Evolutionary conservation across 2,329 filamentous ascomycete genomes (phyloP), one percentile per base, ranked within the genome.

Genomic region (Ophiosphaerella korrae): DNA sequence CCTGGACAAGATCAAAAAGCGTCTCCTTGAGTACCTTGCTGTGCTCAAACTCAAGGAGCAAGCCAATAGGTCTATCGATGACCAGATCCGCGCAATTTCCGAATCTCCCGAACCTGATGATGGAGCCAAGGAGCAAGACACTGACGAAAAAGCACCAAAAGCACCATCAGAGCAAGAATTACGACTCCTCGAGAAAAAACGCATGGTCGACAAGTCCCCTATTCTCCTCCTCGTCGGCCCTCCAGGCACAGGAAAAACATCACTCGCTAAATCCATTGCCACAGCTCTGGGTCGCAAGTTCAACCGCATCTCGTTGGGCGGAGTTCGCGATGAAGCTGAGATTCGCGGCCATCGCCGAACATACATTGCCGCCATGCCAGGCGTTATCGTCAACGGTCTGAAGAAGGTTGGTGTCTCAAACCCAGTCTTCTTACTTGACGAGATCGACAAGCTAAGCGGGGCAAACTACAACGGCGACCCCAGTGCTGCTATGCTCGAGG

Each of bases 281-380:
- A 90, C 90, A 13, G 92, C 94, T 1, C 82, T 99, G 9, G 93
- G 93, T 13, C 87, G 94, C 57, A 96, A 97, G 73, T 99, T 99
- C 74, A 93, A 99, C 74, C 87, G 94, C 39, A 97, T 99, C 64
- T 97, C 94, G 3, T 86, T 99, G 3, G 94, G 94, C 53, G 94
- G 94, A 62, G 93, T 99, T 3, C 83, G 94, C 47, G 94, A 99
- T 66, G 94, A 99, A 74, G 94, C 94, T 13, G 94, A 99, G 76
- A 97, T 99, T 53, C 85, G 94, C 52, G 94, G 94, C 8, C 94
- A 99, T 74, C 84, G 94, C 48, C 84, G 94, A 62, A 99, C 94
- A 0, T 99, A 99, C 69, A 94, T 99, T 51, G 94, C 94, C 18
- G 94, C 94, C n/a, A 97, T 99, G 93, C 94, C 94, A 8, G 94